phyloP scores from a whole-genome alignment of 495 filamentous ascomycete genomes.

The Pseudomonodictys pantanalensis region DNA sequence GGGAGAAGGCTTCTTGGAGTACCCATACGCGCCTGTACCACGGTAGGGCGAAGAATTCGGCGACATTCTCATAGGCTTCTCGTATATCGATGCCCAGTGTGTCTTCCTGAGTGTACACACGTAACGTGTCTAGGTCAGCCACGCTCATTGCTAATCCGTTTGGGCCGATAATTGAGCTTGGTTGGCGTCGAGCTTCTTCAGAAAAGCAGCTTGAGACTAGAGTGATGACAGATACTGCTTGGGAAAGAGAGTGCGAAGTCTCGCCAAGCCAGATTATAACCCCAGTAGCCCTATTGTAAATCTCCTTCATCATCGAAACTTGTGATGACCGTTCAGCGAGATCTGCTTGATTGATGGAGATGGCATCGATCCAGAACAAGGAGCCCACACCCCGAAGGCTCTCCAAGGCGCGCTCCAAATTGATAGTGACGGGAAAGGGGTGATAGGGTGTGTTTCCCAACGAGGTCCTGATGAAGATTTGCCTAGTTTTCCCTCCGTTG shows the following conservation, averaged over 20 bases:
- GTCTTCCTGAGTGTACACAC: not conserved
- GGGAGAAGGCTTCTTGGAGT: not conserved
- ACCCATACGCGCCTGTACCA: not conserved
- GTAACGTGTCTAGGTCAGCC: not conserved
- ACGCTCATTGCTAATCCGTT: not conserved
- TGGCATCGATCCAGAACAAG: conserved; percentile 18
- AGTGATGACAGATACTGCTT: not conserved
- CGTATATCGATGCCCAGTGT: not conserved
- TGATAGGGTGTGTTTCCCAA: not conserved
- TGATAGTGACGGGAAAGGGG: not conserved
- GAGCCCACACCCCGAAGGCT: not conserved
- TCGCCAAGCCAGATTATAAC: conserved; percentile 14
- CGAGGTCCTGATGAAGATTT: not conserved
- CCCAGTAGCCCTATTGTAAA: not conserved
- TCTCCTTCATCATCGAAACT: conserved; percentile 8
- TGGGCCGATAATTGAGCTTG: not conserved
- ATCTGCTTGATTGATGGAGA: conserved; percentile 19
- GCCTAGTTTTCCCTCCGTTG: not conserved
- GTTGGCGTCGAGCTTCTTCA: not conserved
- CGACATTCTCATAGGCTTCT: not conserved
- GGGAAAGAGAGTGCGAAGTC: not conserved
- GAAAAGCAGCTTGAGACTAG: not conserved
- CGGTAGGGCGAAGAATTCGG: not conserved
- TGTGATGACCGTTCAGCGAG: not conserved
- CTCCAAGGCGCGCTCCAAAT: not conserved